Percentiles rank a stretch among this genome's conserved stretches.
Evolutionary conservation across 768 basidiomycete genomes (phyloP).

Genomic region (Pulveroboletus sp.): DNA sequence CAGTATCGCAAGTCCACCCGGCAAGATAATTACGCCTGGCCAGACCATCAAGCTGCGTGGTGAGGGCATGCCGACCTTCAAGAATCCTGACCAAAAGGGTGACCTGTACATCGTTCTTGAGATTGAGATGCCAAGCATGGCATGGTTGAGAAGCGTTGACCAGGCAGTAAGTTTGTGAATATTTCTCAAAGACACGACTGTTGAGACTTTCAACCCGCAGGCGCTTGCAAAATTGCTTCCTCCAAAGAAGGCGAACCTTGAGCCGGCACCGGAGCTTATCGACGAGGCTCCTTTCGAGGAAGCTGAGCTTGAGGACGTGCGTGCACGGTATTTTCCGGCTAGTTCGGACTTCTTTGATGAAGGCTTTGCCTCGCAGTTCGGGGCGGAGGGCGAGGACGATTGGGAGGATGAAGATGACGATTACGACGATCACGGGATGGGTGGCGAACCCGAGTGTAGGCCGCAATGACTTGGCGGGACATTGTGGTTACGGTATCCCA

Average conservation of each 20-base stretch:
- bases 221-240: conserved; percentile 64
- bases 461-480: conserved; percentile 42
- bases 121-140: conserved; percentile 81
- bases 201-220: conserved; percentile 34
- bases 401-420: conserved; percentile 71
- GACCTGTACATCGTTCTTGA: conserved; percentile 79
- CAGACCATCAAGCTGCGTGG: conserved; percentile 71
- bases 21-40: conserved; percentile 70
- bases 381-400: conserved; percentile 62
- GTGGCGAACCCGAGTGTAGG: conserved; percentile 54
- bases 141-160: conserved; percentile 72
- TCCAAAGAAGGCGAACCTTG: conserved; percentile 68
- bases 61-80: conserved; percentile 87
- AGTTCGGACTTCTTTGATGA: conserved; percentile 73
- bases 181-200: not conserved
- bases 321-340: conserved; percentile 73
- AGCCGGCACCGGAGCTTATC: conserved; percentile 66
- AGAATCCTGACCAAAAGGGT: conserved; percentile 61
- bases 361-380: conserved; percentile 65
- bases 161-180: conserved; percentile 39
- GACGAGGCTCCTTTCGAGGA: conserved; percentile 71
- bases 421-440: conserved; percentile 36
- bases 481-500: conserved; percentile 7
- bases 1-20: conserved; percentile 65
- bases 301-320: conserved; percentile 77